These are phyloP conservation scores for Tulasnella sp. DNA, from an alignment of 768 basidiomycete species.

Conservation along the genomic window DNA sequence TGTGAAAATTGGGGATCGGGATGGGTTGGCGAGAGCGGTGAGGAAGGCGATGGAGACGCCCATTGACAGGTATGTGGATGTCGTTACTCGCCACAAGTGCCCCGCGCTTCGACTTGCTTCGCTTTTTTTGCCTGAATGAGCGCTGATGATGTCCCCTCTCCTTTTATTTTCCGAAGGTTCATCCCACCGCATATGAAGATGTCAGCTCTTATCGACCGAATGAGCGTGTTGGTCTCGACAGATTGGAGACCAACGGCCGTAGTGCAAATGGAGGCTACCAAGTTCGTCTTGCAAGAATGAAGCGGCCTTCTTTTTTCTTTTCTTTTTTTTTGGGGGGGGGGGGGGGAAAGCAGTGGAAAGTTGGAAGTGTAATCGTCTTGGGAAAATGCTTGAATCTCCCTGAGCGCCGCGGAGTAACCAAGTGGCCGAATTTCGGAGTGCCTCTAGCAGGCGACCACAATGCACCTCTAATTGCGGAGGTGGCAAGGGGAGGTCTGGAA, in stretches of 20 bases:
- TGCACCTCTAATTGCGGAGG: no score
- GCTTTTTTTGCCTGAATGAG: neutral
- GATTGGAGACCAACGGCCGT: neutral
- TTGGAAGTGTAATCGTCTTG: neutral
- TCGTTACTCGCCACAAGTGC: neutral
- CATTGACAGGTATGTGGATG: constrained; percentile 9
- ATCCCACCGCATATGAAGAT: constrained; percentile 13
- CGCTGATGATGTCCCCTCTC: neutral
- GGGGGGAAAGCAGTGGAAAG: neutral
- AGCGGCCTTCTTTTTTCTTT: neutral
- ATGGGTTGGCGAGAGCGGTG: constrained; percentile 22
- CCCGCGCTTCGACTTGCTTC: neutral
- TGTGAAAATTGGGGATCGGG: constrained; percentile 24
- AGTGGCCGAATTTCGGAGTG: no score
- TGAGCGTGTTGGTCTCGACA: neutral
- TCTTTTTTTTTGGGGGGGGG: no score
- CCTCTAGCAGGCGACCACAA: no score
- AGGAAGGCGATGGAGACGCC: constrained; percentile 22
- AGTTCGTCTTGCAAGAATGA: neutral
- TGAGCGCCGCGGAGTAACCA: no score
- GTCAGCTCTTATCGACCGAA: neutral
- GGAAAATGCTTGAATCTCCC: no score
- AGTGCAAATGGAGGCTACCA: neutral
- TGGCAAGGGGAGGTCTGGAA: no score
- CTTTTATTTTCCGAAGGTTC: neutral